These are phyloP conservation scores for Pythium coloratum DNA, from an alignment of 352 stramenopile genomes.

Conservation along the genomic window DNA sequence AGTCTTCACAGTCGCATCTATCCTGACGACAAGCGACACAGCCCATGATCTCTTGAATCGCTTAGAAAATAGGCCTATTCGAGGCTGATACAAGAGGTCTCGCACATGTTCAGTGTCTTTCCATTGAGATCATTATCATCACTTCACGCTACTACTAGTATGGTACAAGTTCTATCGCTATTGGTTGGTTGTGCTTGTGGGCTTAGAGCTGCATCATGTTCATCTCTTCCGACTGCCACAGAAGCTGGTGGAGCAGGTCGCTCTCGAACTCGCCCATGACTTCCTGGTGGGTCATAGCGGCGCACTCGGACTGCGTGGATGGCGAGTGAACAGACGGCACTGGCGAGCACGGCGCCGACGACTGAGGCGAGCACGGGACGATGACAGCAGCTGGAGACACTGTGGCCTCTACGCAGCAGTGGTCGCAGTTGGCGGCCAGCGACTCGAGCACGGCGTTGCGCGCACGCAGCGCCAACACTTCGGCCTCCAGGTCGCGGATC, in stretches of 20 bases:
- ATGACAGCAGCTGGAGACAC: background rate
- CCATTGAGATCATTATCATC: background rate
- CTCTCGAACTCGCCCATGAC: slow-evolving; percentile 28
- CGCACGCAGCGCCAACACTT: slow-evolving; percentile 34
- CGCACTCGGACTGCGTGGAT: slow-evolving; percentile 20
- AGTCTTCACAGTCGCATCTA: too few relatives aligned
- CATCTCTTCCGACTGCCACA: slow-evolving; percentile 32
- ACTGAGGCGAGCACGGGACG: slow-evolving; percentile 11
- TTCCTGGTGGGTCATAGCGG: slow-evolving; percentile 18
- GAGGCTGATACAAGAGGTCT: too few relatives aligned
- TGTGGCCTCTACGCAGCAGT: slow-evolving; percentile 25
- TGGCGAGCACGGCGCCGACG: slow-evolving; percentile 10
- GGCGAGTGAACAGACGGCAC: slow-evolving; percentile 20
- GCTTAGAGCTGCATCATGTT: slow-evolving; percentile 19
- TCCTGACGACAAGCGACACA: too few relatives aligned
- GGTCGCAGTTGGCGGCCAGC: slow-evolving; percentile 26
- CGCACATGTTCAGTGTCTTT: background rate
- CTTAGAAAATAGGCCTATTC: too few relatives aligned
- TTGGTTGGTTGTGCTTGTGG: background rate
- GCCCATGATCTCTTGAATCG: too few relatives aligned
- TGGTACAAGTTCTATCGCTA: slow-evolving; percentile 9
- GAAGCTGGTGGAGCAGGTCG: slow-evolving; percentile 29
- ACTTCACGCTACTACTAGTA: background rate
- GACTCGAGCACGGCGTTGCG: slow-evolving; percentile 42
- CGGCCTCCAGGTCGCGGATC: slow-evolving; percentile 39